Conservation (phyloP, 1,284 basidiomycete genomes). For the Ceratorhiza oryzae-sativae region DNA sequence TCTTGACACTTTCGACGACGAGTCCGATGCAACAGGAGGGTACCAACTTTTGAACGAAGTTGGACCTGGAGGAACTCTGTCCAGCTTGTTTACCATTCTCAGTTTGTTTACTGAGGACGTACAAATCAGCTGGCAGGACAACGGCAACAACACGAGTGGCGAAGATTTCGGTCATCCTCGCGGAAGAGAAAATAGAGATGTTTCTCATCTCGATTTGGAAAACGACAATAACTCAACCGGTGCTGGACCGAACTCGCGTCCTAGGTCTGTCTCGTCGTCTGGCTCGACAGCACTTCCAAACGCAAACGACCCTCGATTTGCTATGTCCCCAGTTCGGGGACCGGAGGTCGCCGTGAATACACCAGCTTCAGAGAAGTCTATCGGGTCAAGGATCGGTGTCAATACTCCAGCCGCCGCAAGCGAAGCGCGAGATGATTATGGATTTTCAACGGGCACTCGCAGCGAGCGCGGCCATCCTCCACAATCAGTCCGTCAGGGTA, state of each 20-base stretch:
- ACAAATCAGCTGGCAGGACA: constrained; percentile 88
- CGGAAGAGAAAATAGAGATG: constrained; percentile 59
- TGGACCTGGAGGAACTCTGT: constrained; percentile 91
- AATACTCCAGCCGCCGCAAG: neutral
- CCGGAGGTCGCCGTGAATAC: neutral
- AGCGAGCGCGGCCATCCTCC: constrained; percentile 24
- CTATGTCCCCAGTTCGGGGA: constrained; percentile 9
- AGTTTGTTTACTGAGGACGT: constrained; percentile 97
- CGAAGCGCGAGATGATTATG: constrained; percentile 11
- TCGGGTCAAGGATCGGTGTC: neutral
- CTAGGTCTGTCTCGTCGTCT: constrained; percentile 66
- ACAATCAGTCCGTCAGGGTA: constrained; percentile 52
- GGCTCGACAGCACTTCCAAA: constrained; percentile 67
- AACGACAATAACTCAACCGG: neutral
- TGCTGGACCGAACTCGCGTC: constrained; percentile 51
- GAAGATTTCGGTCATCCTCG: neutral
- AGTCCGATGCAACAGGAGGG: constrained; percentile 77
- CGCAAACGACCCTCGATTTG: constrained; percentile 50
- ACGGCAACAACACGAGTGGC: constrained; percentile 49
- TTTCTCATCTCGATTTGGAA: constrained; percentile 66
- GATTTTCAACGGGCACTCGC: constrained; percentile 12
- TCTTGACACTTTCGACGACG: constrained; percentile 70
- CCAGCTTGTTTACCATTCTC: constrained; percentile 95
- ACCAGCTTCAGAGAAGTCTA: constrained; percentile 12
- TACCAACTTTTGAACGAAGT: constrained; percentile 95